Base-by-base conservation (phyloP, 371 early-diverging fungal species). In the Haplosporangium sp. region DNA sequence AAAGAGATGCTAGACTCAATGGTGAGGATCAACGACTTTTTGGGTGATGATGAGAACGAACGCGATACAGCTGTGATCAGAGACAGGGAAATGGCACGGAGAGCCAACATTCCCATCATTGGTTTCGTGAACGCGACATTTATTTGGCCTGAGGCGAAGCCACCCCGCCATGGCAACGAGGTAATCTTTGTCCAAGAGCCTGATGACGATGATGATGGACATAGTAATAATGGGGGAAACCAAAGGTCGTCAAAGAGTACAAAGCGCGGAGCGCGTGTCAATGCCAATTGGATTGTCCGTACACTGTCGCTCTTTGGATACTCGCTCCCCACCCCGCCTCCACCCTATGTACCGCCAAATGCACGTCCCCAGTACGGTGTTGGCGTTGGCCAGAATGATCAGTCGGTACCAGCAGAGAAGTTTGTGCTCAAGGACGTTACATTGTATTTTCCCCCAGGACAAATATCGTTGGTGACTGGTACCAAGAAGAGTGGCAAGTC, bases 91-190 rank as follows among this genome's bases (percentile, higher is more conserved):
- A 72, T 79, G 69, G 80, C 80, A 16, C 47, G 62, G 36, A 63
- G 80, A 40, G 80, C 80, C 37, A 79, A 79, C 57, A 73, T 79
- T 9, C 80, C 80, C 10, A 57, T 79, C 16, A 79, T 79, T 20
- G 80, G 80, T 3, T 79, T 79, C 40, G 73, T 79, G 23, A 73
- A 79, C 29, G 80, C 80, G 16, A 57, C 73, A 2, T 79, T 79
- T 62, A 47, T 79, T 36, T 79, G 80, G 69, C 80, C 73, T 13
- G 67, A 55, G 14, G 69, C 73, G 0, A 72, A 73, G 12, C 62
- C 73, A 10, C 14, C 42, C 5, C 45, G 37, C 7, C 64, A 56
- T 42, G 20, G 36, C 20, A 57, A 55, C 10, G 69, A 73, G 8
- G 20, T 46, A 11, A 21, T 73, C 6, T 76, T 71, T 62, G 73